Evolutionary conservation across 306 rosid species (phyloP).

Genomic region (Betula pendula): DNA sequence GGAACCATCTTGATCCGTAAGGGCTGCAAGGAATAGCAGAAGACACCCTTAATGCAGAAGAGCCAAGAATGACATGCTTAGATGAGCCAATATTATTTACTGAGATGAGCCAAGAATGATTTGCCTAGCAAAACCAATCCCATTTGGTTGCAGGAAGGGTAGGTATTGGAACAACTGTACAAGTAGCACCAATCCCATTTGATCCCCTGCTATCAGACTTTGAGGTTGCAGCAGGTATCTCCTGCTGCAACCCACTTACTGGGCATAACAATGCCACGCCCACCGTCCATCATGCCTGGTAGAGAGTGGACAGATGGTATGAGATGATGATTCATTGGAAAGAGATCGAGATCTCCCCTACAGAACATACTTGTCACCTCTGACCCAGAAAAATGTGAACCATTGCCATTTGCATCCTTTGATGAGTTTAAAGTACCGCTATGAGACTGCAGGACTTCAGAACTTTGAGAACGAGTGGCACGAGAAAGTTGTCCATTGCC

Average conservation of each 20-base stretch:
- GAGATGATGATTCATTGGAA: conserved; percentile 54
- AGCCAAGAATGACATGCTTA: conserved; percentile 85
- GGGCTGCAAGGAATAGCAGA: conserved; percentile 29
- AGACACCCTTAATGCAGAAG: conserved; percentile 29
- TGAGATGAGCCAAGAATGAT: conserved; percentile 72
- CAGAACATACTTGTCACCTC: conserved; percentile 79
- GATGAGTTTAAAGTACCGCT: conserved; percentile 68
- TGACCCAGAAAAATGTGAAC: conserved; percentile 60
- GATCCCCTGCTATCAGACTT: conserved; percentile 48
- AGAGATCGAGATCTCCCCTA: conserved; percentile 48
- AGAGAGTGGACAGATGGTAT: conserved; percentile 48
- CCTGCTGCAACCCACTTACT: conserved; percentile 65
- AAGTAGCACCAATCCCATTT: conserved; percentile 37
- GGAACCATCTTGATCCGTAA: conserved; percentile 14
- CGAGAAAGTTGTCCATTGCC: conserved; percentile 36
- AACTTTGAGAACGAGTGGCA: conserved; percentile 60
- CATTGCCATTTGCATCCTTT: conserved; percentile 59
- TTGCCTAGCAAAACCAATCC: conserved; percentile 75
- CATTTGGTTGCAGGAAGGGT: conserved; percentile 46
- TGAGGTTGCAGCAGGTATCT: conserved; percentile 68
- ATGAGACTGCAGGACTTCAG: conserved; percentile 71
- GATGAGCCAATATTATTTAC: conserved; percentile 59
- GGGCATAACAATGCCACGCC: conserved; percentile 58
- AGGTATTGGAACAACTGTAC: conserved; percentile 27
- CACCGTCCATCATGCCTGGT: conserved; percentile 49